Conservation (phyloP, 441 rosid species). For the Erodium trifolium region DNA sequence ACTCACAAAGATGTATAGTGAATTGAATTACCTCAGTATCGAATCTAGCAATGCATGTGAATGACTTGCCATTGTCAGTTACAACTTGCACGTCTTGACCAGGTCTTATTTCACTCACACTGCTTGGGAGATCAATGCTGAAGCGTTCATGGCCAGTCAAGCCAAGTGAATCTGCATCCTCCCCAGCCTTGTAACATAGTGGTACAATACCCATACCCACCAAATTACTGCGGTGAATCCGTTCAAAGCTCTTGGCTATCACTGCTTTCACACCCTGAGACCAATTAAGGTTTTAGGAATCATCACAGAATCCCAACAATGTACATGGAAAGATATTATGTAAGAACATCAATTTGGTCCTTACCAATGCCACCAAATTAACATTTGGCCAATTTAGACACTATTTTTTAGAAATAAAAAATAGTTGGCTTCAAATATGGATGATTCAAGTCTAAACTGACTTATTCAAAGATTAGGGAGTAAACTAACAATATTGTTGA, state of each 20-base stretch:
- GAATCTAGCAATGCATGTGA: slow-evolving; percentile 59
- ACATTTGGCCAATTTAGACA: too few species aligned
- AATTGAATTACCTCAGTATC: slow-evolving; percentile 67
- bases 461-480: background rate
- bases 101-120: slow-evolving; percentile 59
- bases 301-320: background rate
- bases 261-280: slow-evolving; percentile 86
- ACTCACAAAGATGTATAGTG: background rate
- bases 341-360: background rate
- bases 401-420: too few species aligned
- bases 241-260: slow-evolving; percentile 83
- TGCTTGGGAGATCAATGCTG: slow-evolving; percentile 61
- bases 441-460: background rate
- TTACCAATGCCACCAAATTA: too few species aligned
- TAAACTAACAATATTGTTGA: background rate
- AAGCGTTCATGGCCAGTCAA: slow-evolving; percentile 74
- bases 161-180: slow-evolving; percentile 74
- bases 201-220: slow-evolving; percentile 92
- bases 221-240: slow-evolving; percentile 81
- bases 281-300: background rate
- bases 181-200: slow-evolving; percentile 71
- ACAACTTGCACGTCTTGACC: slow-evolving; percentile 73
- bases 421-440: background rate
- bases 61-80: slow-evolving; percentile 65
- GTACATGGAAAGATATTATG: background rate